These are phyloP conservation scores for Kalanchoe fedtschenkoi DNA, from an alignment of 164 flowering plant genomes.

Conservation along the genomic window DNA sequence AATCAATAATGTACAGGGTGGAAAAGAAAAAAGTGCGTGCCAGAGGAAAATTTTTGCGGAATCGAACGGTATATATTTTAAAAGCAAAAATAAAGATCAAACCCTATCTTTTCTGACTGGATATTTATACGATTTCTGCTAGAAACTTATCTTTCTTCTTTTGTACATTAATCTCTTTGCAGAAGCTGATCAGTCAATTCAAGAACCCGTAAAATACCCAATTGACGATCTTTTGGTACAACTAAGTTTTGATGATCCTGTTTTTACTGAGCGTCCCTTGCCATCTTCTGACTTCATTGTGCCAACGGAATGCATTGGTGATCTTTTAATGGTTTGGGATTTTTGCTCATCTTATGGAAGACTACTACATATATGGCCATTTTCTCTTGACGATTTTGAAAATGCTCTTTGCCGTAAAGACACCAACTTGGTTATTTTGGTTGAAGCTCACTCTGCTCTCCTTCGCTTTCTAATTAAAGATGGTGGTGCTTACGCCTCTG, in stretches of 20 bases:
- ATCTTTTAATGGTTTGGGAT: constrained; percentile 92
- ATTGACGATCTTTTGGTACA: constrained; percentile 79
- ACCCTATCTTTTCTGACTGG: neutral
- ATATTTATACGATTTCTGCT: neutral
- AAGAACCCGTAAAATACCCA: constrained; percentile 62
- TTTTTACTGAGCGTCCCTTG: constrained; percentile 55
- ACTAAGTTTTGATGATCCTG: constrained; percentile 59
- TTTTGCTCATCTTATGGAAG: constrained; percentile 74
- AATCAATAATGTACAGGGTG: neutral
- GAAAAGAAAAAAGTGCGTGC: neutral
- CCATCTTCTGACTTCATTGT: constrained; percentile 64
- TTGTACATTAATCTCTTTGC: constrained; percentile 18
- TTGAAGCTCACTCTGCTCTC: constrained; percentile 66
- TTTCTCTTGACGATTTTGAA: constrained; percentile 82
- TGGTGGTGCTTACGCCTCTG: constrained; percentile 30
- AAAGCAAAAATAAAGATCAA: neutral
- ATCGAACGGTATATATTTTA: neutral
- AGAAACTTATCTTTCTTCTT: neutral
- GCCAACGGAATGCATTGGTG: constrained; percentile 77
- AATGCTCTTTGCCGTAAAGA: constrained; percentile 75
- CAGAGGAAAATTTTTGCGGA: neutral
- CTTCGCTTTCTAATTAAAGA: constrained; percentile 66
- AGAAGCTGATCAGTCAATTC: constrained; percentile 26
- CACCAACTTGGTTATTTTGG: constrained; percentile 46
- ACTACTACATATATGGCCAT: constrained; percentile 60